Evolutionary conservation across 2,329 filamentous ascomycete species (phyloP).

Genomic region (Ascochyta fabae): DNA sequence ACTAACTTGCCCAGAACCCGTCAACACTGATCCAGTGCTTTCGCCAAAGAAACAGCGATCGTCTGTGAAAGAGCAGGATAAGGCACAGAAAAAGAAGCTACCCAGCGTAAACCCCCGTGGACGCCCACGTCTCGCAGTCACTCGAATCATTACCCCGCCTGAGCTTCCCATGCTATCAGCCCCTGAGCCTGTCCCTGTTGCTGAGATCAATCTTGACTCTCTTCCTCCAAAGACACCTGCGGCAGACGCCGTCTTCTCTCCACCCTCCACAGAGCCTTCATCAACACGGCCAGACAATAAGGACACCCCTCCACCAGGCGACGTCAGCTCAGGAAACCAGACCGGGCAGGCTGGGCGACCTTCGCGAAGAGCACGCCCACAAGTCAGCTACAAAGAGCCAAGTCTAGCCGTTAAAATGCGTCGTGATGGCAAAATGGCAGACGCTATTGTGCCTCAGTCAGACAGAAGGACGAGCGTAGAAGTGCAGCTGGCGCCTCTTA

Average conservation of each 20-base stretch:
- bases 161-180: conserved; percentile 29
- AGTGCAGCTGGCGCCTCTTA: conserved; percentile 27
- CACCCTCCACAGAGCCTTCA: conserved; percentile 53
- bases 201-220: conserved; percentile 44
- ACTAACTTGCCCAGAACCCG: conserved; percentile 52
- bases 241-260: conserved; percentile 51
- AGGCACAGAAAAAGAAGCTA: conserved; percentile 38
- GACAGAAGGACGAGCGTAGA: conserved; percentile 37
- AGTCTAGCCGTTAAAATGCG: conserved; percentile 58
- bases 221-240: conserved; percentile 50
- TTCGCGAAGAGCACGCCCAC: conserved; percentile 53
- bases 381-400: conserved; percentile 59
- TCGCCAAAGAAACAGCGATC: conserved; percentile 51
- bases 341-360: conserved; percentile 46
- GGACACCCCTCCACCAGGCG: conserved; percentile 53
- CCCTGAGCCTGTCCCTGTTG: conserved; percentile 30
- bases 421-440: conserved; percentile 54
- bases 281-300: conserved; percentile 44
- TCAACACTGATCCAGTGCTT: conserved; percentile 56
- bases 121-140: conserved; percentile 34
- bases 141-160: conserved; percentile 29
- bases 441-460: conserved; percentile 48
- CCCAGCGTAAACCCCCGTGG: conserved; percentile 28
- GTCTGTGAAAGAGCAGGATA: conserved; percentile 31
- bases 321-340: conserved; percentile 47